A percentile compares a stretch with the other conserved stretches of the same genome.
phyloP scores from a whole-genome alignment of 2,329 filamentous ascomycete species.

The Lasiodiplodia gonubiensis region DNA sequence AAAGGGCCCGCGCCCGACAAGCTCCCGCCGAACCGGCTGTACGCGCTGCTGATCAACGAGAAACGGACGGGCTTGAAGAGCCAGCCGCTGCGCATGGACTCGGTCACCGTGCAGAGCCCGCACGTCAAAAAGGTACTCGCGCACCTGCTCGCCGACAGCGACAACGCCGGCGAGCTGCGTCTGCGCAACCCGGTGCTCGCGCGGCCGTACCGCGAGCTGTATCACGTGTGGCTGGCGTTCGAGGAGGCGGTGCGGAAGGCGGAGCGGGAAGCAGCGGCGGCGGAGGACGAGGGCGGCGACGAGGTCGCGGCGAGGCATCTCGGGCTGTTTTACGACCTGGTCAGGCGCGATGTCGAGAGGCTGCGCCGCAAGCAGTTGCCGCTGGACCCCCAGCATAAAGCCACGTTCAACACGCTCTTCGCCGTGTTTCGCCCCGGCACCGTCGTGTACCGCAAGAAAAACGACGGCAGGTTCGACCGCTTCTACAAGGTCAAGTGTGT shows the following conservation, averaged over 20 bases:
- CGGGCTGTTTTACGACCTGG: not conserved
- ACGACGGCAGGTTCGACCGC: not conserved
- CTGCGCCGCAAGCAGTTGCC: not conserved
- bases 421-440: not conserved
- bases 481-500: not conserved
- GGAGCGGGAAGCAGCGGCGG: too few relatives aligned
- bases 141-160: not conserved
- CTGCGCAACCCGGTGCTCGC: not conserved
- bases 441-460: not conserved
- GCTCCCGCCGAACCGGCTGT: not conserved
- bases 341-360: not conserved
- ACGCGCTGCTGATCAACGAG: not conserved
- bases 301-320: not conserved
- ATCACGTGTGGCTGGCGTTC: not conserved
- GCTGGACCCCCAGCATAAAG: not conserved
- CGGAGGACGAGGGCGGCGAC: not conserved
- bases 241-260: not conserved
- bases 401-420: not conserved
- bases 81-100: not conserved
- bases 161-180: not conserved
- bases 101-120: slow-evolving; percentile 13
- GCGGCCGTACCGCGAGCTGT: slow-evolving; percentile 4
- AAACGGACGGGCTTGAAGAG: not conserved
- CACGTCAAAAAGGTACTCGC: not conserved
- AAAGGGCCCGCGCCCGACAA: not conserved